Evolutionary conservation across 495 filamentous ascomycete species (phyloP).

Genomic region (Penicillium salamii): DNA sequence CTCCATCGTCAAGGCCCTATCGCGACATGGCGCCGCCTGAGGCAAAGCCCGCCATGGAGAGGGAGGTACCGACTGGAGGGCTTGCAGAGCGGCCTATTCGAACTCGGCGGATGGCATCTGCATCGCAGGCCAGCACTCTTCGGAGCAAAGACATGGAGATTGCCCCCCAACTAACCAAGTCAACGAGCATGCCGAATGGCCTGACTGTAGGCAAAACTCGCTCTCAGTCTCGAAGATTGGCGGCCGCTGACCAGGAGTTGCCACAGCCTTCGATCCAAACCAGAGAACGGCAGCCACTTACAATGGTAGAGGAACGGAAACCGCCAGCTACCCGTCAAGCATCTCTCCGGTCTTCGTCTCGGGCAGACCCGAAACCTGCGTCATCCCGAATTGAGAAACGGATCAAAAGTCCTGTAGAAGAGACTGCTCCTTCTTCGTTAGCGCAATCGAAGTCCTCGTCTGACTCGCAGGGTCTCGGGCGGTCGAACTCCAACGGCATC

Average conservation of each 20-base stretch:
- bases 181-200: constrained; percentile 30
- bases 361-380: constrained; percentile 14
- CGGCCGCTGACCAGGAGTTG: constrained; percentile 30
- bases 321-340: constrained; percentile 6
- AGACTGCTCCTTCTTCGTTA: neutral
- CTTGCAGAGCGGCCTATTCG: constrained; percentile 45
- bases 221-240: constrained; percentile 43
- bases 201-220: constrained; percentile 46
- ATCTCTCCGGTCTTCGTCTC: constrained; percentile 19
- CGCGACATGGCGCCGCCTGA: constrained; percentile 20
- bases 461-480: neutral
- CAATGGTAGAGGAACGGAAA: constrained; percentile 19
- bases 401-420: constrained; percentile 12
- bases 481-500: constrained; percentile 17
- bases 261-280: constrained; percentile 6
- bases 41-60: neutral
- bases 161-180: constrained; percentile 26
- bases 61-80: constrained; percentile 24
- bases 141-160: constrained; percentile 30
- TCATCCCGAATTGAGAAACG: constrained; percentile 10
- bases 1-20: constrained; percentile 10
- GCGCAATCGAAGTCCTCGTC: constrained; percentile 1
- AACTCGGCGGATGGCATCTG: constrained; percentile 34
- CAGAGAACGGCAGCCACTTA: constrained; percentile 24
- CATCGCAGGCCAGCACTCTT: constrained; percentile 34